phyloP scores from a whole-genome alignment of 345 rosid genomes.

The Eucalyptus sideroxylon region DNA sequence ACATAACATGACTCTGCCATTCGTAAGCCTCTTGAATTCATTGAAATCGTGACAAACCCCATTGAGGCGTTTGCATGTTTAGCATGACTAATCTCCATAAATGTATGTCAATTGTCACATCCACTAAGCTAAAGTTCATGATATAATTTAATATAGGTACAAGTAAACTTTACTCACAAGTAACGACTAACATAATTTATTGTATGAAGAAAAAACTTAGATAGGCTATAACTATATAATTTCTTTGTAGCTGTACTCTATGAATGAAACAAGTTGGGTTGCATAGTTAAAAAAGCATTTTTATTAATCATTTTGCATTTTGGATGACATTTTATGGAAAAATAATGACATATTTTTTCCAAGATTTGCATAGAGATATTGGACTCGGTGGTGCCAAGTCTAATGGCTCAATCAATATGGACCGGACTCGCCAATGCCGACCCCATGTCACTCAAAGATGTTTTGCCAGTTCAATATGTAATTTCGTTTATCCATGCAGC shows the following conservation, averaged over 20 bases:
- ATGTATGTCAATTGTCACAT: neutral
- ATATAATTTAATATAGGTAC: neutral
- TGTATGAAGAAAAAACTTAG: neutral
- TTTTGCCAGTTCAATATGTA: neutral
- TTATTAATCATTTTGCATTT: neutral
- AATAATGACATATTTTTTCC: neutral
- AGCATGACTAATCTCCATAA: neutral
- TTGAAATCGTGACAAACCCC: neutral
- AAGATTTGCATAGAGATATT: neutral
- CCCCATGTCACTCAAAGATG: neutral
- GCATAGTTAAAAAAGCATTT: neutral
- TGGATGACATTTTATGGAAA: neutral
- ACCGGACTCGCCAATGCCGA: neutral
- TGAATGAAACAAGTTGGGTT: neutral
- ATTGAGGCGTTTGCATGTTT: neutral
- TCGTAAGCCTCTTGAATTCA: neutral
- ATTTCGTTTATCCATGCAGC: neutral
- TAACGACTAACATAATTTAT: neutral
- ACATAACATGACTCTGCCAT: neutral
- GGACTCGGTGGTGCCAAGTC: neutral
- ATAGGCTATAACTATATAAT: neutral
- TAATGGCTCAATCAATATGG: neutral
- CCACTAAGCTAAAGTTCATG: neutral
- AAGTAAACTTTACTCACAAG: neutral
- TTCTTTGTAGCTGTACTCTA: neutral